These are phyloP conservation scores for Protomyces inundatus DNA, from an alignment of 1,139 yeast genomes.

Conservation along the genomic window DNA sequence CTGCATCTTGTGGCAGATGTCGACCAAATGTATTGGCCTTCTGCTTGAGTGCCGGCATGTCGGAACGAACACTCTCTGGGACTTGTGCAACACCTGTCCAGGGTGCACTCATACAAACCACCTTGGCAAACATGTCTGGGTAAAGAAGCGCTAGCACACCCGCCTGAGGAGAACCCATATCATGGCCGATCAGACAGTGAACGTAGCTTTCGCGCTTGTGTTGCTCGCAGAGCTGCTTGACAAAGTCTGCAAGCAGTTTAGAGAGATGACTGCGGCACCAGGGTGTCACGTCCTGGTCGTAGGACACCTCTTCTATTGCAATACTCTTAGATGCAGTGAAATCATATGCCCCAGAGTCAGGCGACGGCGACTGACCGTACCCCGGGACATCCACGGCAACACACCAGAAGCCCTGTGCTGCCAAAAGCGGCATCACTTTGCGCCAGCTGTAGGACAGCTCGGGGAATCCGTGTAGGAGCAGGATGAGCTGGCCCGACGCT, in stretches of 20 bases:
- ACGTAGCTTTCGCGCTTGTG: neutral
- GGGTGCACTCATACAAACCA: constrained; percentile 16
- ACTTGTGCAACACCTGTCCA: constrained; percentile 7
- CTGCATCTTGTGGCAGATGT: neutral
- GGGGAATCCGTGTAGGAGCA: constrained; percentile 21
- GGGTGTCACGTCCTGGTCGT: constrained; percentile 1
- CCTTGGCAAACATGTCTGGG: constrained; percentile 8
- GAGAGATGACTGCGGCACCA: neutral
- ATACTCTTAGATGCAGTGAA: neutral
- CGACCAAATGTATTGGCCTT: neutral
- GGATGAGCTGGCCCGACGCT: neutral
- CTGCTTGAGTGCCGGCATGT: neutral
- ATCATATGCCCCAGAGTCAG: neutral
- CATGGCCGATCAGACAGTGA: constrained; percentile 10
- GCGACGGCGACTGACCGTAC: constrained; percentile 7
- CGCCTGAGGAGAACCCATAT: constrained; percentile 16
- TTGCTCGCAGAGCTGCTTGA: neutral
- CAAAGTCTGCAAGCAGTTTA: neutral
- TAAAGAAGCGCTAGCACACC: constrained; percentile 6
- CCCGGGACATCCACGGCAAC: constrained; percentile 17
- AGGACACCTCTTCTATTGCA: neutral
- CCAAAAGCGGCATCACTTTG: constrained; percentile 12
- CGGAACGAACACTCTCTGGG: neutral
- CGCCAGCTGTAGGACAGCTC: constrained; percentile 23
- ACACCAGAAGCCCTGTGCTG: constrained; percentile 8